Evolutionary conservation across 805 yeast genomes (phyloP).

Genomic region (Candida ponderosae): DNA sequence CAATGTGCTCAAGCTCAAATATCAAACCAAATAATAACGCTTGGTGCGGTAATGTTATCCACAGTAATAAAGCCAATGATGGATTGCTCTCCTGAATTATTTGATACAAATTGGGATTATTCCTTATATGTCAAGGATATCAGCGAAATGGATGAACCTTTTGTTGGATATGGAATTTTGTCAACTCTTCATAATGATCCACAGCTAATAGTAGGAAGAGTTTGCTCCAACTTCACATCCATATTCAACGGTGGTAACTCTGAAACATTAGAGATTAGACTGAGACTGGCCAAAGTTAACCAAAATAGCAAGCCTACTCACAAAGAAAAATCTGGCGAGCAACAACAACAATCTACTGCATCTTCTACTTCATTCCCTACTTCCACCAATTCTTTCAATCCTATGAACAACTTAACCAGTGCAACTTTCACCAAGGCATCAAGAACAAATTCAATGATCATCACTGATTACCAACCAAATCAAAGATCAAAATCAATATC

Average conservation of each 20-base stretch:
- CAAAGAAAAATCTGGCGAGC: not conserved
- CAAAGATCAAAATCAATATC: not conserved
- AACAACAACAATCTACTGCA: slow-evolving; percentile 8
- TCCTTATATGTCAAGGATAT: slow-evolving; percentile 39
- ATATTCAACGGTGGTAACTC: slow-evolving; percentile 29
- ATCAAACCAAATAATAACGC: slow-evolving; percentile 33
- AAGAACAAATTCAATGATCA: not conserved
- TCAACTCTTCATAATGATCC: slow-evolving; percentile 22
- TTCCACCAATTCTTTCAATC: too few species aligned
- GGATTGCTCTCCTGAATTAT: slow-evolving; percentile 40
- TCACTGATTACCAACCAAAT: not conserved
- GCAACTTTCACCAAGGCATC: too few species aligned
- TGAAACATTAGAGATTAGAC: slow-evolving; percentile 49
- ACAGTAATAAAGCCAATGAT: slow-evolving; percentile 35
- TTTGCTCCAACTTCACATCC: slow-evolving; percentile 49
- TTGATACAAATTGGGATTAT: slow-evolving; percentile 34
- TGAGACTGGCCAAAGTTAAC: slow-evolving; percentile 30
- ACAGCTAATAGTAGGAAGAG: slow-evolving; percentile 45
- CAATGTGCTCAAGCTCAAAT: slow-evolving; percentile 35
- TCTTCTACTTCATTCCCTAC: slow-evolving; percentile 3
- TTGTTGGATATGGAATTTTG: slow-evolving; percentile 37
- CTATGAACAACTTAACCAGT: not conserved
- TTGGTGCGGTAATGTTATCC: slow-evolving; percentile 35
- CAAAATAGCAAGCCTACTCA: slow-evolving; percentile 1
- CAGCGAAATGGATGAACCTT: slow-evolving; percentile 44